Evolutionary conservation across 352 stramenopile genomes (phyloP).

Genomic region (Phytophthora lateralis): DNA sequence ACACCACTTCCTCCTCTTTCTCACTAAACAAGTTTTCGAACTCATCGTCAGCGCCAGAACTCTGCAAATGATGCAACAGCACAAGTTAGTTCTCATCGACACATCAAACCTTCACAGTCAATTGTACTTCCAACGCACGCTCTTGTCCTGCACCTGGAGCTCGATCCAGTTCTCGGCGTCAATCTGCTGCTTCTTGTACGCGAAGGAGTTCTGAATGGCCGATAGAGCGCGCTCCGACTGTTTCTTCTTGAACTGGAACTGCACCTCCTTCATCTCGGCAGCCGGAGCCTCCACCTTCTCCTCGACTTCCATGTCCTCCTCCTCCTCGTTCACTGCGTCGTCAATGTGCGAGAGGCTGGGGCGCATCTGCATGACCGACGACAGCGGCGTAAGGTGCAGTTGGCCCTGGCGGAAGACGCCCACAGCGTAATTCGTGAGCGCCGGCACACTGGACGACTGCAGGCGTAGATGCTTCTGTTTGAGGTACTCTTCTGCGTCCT

Average conservation of each 20-base stretch:
- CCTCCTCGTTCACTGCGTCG: slow-evolving; percentile 70
- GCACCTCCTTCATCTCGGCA: slow-evolving; percentile 76
- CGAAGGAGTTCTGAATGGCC: slow-evolving; percentile 85
- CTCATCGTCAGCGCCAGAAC: slow-evolving; percentile 56
- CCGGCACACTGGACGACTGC: slow-evolving; percentile 64
- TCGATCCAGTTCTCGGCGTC: slow-evolving; percentile 81
- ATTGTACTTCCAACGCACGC: slow-evolving; percentile 39
- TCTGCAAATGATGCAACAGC: slow-evolving; percentile 19
- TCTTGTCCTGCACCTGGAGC: slow-evolving; percentile 73
- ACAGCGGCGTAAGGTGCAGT: slow-evolving; percentile 78
- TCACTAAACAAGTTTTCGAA: slow-evolving; percentile 89
- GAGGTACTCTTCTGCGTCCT: slow-evolving; percentile 79
- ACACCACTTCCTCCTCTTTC: slow-evolving; percentile 74
- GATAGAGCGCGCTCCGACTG: slow-evolving; percentile 79
- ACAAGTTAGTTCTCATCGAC: background rate
- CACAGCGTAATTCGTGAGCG: slow-evolving; percentile 81
- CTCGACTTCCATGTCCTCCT: slow-evolving; percentile 65
- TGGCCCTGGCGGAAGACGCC: slow-evolving; percentile 83
- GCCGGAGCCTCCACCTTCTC: slow-evolving; percentile 53
- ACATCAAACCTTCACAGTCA: slow-evolving; percentile 8
- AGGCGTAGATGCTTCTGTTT: slow-evolving; percentile 76
- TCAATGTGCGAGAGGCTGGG: slow-evolving; percentile 82
- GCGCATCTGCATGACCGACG: slow-evolving; percentile 80
- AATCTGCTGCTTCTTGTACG: slow-evolving; percentile 85
- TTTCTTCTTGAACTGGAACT: slow-evolving; percentile 91